phyloP scores from a whole-genome alignment of 495 filamentous ascomycete species.

The Podospora conica region DNA sequence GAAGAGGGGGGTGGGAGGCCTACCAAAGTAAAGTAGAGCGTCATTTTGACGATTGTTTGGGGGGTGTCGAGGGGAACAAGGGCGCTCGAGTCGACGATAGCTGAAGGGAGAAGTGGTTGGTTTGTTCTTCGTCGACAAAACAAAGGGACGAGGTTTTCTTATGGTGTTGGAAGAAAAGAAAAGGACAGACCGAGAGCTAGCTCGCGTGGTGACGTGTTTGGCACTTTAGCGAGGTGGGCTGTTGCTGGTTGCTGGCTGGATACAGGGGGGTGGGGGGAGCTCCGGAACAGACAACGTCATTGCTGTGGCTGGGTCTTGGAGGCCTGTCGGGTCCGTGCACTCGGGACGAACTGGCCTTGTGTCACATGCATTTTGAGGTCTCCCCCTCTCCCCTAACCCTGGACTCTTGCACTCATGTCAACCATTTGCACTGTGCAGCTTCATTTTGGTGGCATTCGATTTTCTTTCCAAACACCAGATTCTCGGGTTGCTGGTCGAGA shows the following conservation, averaged over 20 bases:
- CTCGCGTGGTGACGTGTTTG: not conserved
- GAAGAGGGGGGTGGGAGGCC: constrained; percentile 28
- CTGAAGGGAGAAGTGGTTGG: not conserved
- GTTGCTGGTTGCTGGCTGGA: not conserved
- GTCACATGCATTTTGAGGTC: not conserved
- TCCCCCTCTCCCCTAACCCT: not conserved
- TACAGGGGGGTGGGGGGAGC: not conserved
- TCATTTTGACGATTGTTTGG: constrained; percentile 58
- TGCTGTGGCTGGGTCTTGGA: not conserved
- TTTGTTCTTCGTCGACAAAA: not conserved
- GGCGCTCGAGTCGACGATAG: constrained; percentile 1
- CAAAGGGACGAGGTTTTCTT: not conserved
- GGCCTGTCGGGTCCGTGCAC: not conserved
- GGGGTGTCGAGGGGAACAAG: not conserved
- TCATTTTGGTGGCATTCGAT: not conserved
- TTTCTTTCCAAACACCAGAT: not conserved
- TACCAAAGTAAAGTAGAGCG: constrained; percentile 98
- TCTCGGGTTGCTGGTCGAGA: not conserved
- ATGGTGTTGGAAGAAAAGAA: not conserved
- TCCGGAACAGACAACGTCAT: not conserved
- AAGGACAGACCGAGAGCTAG: not conserved
- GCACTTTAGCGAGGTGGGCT: not conserved
- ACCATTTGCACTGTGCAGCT: too few species aligned
- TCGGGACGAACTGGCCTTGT: not conserved
- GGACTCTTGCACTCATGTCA: not conserved